Evolutionary conservation across 2,329 filamentous ascomycete species (phyloP), one percentile per base, ranked within the genome.

Genomic region (Ceratocystis variospora): DNA sequence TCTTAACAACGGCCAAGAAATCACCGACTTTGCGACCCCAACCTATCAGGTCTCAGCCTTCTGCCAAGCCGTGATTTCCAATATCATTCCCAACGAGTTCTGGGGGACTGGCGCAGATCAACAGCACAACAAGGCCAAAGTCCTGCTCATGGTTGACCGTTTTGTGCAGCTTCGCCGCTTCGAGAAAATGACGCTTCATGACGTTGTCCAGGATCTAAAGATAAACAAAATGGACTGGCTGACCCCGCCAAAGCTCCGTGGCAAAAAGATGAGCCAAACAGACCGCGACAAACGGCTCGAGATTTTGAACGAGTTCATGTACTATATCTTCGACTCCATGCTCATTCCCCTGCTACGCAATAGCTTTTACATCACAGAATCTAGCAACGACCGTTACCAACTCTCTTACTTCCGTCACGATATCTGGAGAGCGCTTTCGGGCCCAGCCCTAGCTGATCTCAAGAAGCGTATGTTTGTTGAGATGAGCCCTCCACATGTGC

Each of bases 361-460:
- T 69, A 92, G 94, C 72, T 99, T 99, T 72, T 93, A 97, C 72
- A 89, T 96, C 46, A 99, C 94, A 0, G 94, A 99, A 74, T 94
- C 91, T 0, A 91, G 85, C 69, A 79, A 80, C 0, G 85, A 96
- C 72, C 86, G 87, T 17, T 90, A 94, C 71, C 84, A 85, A 33
- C 77, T 97, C 0, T 96, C 96, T 74, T 99, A 90, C 76, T 97
- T 96, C 73, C 88, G 93, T 3, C 94, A 99, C 70, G 94, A 99
- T 74, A 80, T 94, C 8, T 99, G 94, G 94, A 84, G 83, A 63
- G 81, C 81, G 50, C 75, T 97, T 44, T 84, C 87, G 1, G 86
- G 92, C 70, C 88, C 91, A 5, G 84, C 87, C 0, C 78, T 96
- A 73, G 74, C 79, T 0, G 77, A 77, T 0, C 76, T 97, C 25